Conservation (phyloP, 2,329 filamentous ascomycete genomes). For the Cladosporium sp. region DNA sequence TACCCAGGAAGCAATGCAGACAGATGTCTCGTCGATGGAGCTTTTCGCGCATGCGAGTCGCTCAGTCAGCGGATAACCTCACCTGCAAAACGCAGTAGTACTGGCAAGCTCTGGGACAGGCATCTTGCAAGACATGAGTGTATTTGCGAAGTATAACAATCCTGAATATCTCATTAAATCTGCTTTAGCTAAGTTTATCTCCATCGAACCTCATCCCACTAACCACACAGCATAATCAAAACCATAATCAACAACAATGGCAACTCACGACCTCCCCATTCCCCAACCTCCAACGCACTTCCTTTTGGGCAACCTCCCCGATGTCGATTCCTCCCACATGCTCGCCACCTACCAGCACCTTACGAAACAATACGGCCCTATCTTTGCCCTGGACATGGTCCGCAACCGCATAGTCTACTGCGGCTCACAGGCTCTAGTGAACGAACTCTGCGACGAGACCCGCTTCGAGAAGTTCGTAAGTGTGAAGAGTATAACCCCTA, state of each 20-base stretch:
- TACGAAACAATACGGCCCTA: constrained; percentile 55
- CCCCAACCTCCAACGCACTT: constrained; percentile 61
- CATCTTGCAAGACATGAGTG: too few relatives aligned
- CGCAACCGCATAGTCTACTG: constrained; percentile 17
- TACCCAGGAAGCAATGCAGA: background rate
- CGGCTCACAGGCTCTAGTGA: constrained; percentile 26
- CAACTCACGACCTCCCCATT: constrained; percentile 1
- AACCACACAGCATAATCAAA: background rate
- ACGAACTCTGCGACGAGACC: constrained; percentile 37
- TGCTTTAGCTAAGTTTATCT: too few relatives aligned
- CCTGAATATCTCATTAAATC: too few relatives aligned
- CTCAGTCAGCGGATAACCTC: constrained; percentile 4
- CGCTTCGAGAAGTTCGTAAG: constrained; percentile 57
- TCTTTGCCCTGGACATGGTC: constrained; percentile 29
- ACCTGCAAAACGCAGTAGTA: background rate
- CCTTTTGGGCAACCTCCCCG: constrained; percentile 60
- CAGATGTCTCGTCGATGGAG: background rate
- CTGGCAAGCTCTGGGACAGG: background rate
- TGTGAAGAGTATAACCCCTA: too few relatives aligned
- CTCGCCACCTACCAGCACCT: constrained; percentile 53
- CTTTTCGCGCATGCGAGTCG: background rate
- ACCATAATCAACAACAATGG: background rate
- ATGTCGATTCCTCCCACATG: constrained; percentile 51
- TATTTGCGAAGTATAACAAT: background rate
- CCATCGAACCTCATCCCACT: background rate